Evolutionary conservation across 2,329 filamentous ascomycete genomes (phyloP).

Genomic region (Colletotrichum liriopes): DNA sequence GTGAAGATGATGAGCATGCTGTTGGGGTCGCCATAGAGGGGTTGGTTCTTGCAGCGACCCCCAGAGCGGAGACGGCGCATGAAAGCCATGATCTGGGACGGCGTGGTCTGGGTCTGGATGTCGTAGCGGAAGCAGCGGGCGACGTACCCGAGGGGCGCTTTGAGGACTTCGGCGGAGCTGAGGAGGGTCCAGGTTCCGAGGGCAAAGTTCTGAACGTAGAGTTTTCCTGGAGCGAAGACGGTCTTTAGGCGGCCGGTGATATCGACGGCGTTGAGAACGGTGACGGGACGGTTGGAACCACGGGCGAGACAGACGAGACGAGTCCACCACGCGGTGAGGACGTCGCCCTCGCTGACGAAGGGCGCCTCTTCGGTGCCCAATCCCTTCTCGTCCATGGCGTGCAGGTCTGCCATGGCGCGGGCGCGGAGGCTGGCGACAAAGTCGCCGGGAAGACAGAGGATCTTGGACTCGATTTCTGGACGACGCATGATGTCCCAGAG

Average conservation of each 20-base stretch:
- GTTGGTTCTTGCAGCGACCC: conserved; percentile 42
- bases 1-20: conserved; percentile 53
- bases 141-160: conserved; percentile 48
- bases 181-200: conserved; percentile 45
- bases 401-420: conserved; percentile 51
- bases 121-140: conserved; percentile 52
- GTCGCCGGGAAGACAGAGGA: conserved; percentile 56
- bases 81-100: conserved; percentile 51
- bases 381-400: conserved; percentile 33
- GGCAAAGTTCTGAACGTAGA: conserved; percentile 50
- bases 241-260: conserved; percentile 47
- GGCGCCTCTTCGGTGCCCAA: conserved; percentile 44
- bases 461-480: conserved; percentile 52
- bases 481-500: conserved; percentile 52
- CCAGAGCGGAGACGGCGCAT: conserved; percentile 45
- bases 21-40: conserved; percentile 52
- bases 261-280: conserved; percentile 48
- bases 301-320: conserved; percentile 42
- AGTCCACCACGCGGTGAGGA: conserved; percentile 60
- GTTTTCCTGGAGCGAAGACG: conserved; percentile 38
- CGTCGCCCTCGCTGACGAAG: conserved; percentile 64
- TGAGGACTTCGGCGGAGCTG: conserved; percentile 45
- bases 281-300: conserved; percentile 44
- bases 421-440: conserved; percentile 50
- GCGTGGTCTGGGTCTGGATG: conserved; percentile 53